phyloP scores from a whole-genome alignment of 139 green algal genomes.

The Coelastrella sp. region DNA sequence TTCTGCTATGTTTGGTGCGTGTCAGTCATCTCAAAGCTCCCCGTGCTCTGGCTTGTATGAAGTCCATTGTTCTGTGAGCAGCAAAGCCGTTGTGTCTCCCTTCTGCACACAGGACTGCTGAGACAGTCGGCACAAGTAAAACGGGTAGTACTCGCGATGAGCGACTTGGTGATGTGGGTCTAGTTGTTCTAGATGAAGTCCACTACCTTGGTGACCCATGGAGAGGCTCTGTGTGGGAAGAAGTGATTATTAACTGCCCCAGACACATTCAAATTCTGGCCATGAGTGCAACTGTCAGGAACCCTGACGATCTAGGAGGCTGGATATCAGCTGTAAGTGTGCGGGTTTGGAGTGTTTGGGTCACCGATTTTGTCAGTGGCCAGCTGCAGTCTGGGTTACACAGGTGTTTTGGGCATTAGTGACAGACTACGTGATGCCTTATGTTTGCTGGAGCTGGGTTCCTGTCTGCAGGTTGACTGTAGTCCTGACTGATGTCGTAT shows the following conservation, averaged over 20 bases:
- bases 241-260: constrained; percentile 97
- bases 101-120: constrained; percentile 25
- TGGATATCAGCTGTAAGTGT: constrained; percentile 91
- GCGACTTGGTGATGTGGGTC: constrained; percentile 86
- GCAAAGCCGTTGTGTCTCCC: not conserved
- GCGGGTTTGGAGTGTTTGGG: not conserved
- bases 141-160: constrained; percentile 54
- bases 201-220: constrained; percentile 86
- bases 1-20: not conserved
- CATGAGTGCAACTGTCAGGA: constrained; percentile 97
- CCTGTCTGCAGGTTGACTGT: too few relatives aligned
- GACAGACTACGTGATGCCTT: too few relatives aligned
- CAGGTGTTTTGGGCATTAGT: too few relatives aligned
- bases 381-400: too few relatives aligned
- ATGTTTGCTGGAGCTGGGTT: too few relatives aligned
- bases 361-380: not conserved
- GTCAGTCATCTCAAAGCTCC: too few relatives aligned
- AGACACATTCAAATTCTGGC: constrained; percentile 86
- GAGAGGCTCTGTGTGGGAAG: constrained; percentile 96
- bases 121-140: not conserved
- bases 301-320: constrained; percentile 91
- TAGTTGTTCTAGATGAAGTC: constrained; percentile 97
- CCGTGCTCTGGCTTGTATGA: too few relatives aligned
- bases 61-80: too few relatives aligned
- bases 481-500: too few relatives aligned